Conservation (phyloP, 768 basidiomycete genomes). For the Rhizopogon roseolus region DNA sequence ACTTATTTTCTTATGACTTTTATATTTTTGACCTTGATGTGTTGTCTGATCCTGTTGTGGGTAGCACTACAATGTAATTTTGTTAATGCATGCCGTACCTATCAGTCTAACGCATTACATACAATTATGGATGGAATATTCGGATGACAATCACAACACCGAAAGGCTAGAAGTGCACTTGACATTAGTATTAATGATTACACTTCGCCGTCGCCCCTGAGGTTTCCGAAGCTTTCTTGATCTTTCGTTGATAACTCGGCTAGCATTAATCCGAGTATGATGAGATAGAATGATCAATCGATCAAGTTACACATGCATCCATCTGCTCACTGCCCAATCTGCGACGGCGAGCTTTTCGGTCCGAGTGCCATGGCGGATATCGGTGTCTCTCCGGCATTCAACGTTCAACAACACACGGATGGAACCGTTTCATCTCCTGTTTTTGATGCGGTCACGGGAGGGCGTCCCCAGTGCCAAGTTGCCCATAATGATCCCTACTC, state of each 20-base stretch:
- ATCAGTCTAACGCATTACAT: neutral
- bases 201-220: constrained; percentile 9
- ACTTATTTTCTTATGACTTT: constrained; percentile 19
- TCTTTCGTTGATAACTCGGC: neutral
- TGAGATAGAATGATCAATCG: neutral
- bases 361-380: no score
- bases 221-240: neutral
- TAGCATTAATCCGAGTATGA: neutral
- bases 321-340: neutral
- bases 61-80: constrained; percentile 21
- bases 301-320: no score
- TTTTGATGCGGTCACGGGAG: neutral
- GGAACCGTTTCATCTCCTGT: neutral
- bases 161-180: neutral
- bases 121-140: neutral
- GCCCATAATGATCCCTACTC: neutral
- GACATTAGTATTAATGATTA: neutral
- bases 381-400: neutral
- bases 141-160: neutral
- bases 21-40: constrained; percentile 24
- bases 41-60: constrained; percentile 24
- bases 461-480: neutral
- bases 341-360: neutral
- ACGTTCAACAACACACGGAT: neutral
- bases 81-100: constrained; percentile 4